phyloP scores from a whole-genome alignment of 2,329 filamentous ascomycete genomes.

The Fusarium palustre region DNA sequence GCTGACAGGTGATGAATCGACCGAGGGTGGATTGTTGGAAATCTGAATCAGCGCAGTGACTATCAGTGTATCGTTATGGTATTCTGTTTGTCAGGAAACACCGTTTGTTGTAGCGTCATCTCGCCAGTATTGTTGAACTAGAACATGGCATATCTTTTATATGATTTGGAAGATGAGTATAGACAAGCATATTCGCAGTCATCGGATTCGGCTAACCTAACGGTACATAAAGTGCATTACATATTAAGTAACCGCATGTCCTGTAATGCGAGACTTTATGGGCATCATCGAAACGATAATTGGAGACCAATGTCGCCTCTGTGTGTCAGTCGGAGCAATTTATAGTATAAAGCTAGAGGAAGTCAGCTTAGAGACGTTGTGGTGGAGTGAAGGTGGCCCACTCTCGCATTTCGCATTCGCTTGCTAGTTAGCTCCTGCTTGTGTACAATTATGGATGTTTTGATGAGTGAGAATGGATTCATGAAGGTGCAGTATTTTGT shows the following conservation, averaged over 20 bases:
- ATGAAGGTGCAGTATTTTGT: background rate
- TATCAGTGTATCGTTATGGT: background rate
- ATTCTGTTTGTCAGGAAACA: background rate
- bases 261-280: constrained; percentile 1
- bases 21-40: background rate
- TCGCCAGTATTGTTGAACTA: background rate
- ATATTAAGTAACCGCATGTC: background rate
- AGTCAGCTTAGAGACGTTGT: constrained; percentile 7
- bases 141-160: background rate
- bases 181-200: background rate
- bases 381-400: constrained; percentile 25
- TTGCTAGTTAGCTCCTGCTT: background rate
- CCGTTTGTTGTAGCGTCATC: background rate
- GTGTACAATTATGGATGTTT: background rate
- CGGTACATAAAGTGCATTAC: background rate
- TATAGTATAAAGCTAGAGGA: constrained; percentile 8
- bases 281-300: constrained; percentile 4
- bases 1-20: constrained; percentile 3
- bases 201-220: background rate
- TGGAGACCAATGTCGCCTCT: constrained; percentile 6
- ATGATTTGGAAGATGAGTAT: background rate
- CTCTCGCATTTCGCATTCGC: constrained; percentile 41
- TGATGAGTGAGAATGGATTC: background rate
- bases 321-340: background rate
- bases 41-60: background rate